A percentile compares a stretch with the other conserved stretches of the same genome.
Evolutionary conservation across 2,329 filamentous ascomycete genomes (phyloP).

Genomic region (Whalleya microplaca): DNA sequence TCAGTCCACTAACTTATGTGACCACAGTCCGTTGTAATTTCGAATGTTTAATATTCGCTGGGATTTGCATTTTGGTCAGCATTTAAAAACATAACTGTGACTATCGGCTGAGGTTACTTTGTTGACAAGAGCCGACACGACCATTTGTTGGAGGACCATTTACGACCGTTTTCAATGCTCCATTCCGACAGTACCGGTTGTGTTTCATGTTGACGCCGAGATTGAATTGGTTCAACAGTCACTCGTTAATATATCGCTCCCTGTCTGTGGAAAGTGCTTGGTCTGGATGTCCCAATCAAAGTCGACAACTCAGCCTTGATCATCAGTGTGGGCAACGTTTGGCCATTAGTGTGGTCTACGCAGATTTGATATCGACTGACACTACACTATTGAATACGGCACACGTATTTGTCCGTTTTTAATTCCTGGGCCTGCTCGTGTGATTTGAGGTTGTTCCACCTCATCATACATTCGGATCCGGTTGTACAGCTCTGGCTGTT

Average conservation of each 20-base stretch:
- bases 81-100: slow-evolving; percentile 12
- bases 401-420: background rate
- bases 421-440: background rate
- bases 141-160: background rate
- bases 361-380: background rate
- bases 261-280: slow-evolving; percentile 9
- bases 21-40: slow-evolving; percentile 37
- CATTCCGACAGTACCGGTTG: slow-evolving; percentile 15
- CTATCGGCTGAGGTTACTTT: slow-evolving; percentile 24
- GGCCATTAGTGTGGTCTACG: background rate
- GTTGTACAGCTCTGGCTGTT: background rate
- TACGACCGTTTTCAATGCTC: slow-evolving; percentile 11
- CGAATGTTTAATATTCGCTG: slow-evolving; percentile 38
- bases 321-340: background rate
- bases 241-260: slow-evolving; percentile 23
- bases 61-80: slow-evolving; percentile 22
- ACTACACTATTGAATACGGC: background rate
- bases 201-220: slow-evolving; percentile 24
- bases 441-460: background rate
- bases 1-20: slow-evolving; percentile 28
- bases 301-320: slow-evolving; percentile 3
- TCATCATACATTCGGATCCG: background rate
- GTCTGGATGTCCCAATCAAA: slow-evolving; percentile 1
- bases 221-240: slow-evolving; percentile 22
- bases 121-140: slow-evolving; percentile 10